Evolutionary conservation across 192 early-diverging fungal species (phyloP), one percentile per base, ranked within the genome.

Genomic region (Pecoramyces ruminantium): DNA sequence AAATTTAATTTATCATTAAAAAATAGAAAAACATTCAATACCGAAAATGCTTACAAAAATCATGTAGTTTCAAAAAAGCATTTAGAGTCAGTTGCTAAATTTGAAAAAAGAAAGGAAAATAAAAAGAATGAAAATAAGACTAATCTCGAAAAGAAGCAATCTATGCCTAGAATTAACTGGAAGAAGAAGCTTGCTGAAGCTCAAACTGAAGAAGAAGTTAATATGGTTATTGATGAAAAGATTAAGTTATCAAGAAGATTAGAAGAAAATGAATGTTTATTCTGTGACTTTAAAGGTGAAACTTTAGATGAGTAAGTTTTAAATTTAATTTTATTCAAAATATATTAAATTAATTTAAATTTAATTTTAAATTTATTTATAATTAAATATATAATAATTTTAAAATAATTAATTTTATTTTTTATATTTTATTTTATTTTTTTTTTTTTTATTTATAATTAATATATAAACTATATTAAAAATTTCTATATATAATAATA

Each of bases 41-140:
- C 94, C 30, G 90, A 96, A 81, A 96, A 96, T 81, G 92, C 91
- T 2, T 97, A 93, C 84, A 88, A 91, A 78, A 97, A 95, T 85
- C 98, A 99, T 85, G 79, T 96, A 38, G 86, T 85, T n/a, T 96
- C 94, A 80, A 98, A 96, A 83, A 98, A 97, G 84, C 98, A 99
- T 89, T 93, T 94, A 87, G 95, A 97, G 83, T 84, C 84, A 0
- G 42, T 81, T 12, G 80, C 39, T 9, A 79, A 82, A 77, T 81
- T 82, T 42, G 86, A 84, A 80, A 79, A 84, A 18, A 82, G 30
- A 79, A 42, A 67, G 29, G 80, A 78, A 4, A 67, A 8, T 67
- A 25, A 67, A 67, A 67, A 51, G 17, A 51, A 25, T n/a, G 51
- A 67, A 67, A 67, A 67, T 67, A 67, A 67, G 17, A 27, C 51